Base-by-base conservation (phyloP, 371 early-diverging fungal species). In the Actinomucor elegans region DNA sequence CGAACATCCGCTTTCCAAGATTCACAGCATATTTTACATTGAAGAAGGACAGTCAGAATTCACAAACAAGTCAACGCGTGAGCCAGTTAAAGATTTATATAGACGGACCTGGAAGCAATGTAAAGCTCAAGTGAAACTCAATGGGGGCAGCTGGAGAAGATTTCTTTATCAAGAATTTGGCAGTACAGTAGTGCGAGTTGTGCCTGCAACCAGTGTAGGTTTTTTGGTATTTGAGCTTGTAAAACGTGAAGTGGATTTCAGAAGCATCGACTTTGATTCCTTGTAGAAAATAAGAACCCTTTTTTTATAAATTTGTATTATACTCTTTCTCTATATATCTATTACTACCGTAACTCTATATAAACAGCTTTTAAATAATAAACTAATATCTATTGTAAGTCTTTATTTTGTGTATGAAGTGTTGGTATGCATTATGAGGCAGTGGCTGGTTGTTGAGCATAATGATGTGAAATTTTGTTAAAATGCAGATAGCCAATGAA, bases 161-260 rank as follows among this genome's bases (percentile, higher is more conserved):
- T 86, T 81, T 44, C 43, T 89, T 24, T 89, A 85, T 36, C 68
- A 80, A 21, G 89, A 83, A 26, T 89, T 88, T 71, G 75, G 70
- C 1, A 66, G 71, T 10, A 88, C 88, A 0, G 78, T 88, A 7
- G 52, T 87, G 31, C 72, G 86, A 28, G 81, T 86, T 3, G 80
- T 87, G 0, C 90, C 90, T 4, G 90, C 90, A 0, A 86, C 90
- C 7, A 86, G 87, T 50, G 65, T 84, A 1, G 90, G 90, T 1
- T 86, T 89, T 34, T 51, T 89, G 14, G 85, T 85, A 9, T 89
- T 88, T 69, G 90, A 89, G 61, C 46, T 89, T 14, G 80, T 89
- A 24, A 89, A 89, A 48, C 71, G 79, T 5, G 80, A 82, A 49
- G 61, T 85, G 35, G 84, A 85, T 57, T 76, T 76, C 52, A 61